Evolutionary conservation across 148 eudicot genomes (phyloP), one percentile per base, ranked within the genome.

Genomic region (Rhododendron williamsianum): DNA sequence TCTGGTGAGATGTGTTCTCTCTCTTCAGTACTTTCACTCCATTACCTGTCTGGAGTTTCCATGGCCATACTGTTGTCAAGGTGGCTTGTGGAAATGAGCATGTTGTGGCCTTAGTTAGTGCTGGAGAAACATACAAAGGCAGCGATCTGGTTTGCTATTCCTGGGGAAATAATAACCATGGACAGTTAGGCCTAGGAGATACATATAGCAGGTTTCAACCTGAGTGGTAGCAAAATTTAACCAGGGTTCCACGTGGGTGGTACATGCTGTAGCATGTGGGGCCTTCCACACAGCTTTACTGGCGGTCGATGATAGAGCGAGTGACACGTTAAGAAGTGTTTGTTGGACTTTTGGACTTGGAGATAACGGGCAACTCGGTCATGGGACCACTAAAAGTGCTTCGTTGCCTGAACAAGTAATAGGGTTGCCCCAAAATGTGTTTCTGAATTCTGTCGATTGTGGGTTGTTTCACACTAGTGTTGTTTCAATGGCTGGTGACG

Each of bases 31-130:
- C 86, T 78, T 83, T 86, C 30, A 81, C 76, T 80, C 98, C 98
- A 33, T 9, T 87, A 48, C 97, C 96, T 3, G 85, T 93, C 27
- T 91, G 91, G 87, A 88, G 88, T 84, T 94, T 96, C 87, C 91
- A 89, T 69, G 98, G 98, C 60, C 98, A 92, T 84, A 90, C 91
- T 7, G 98, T 96, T 83, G 98, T 96, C 80, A 94, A 96, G 76
- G 98, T 96, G 80, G 96, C 98, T 82, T 96, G 98, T 87, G 98
- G 98, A 88, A 94, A 92, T 43, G 98, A 94, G 89, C 98, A 96
- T 82, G 85, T 96, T 79, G 90, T 94, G 54, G 98, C 98, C 80
- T 89, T 96, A 83, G 98, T 93, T 46, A 93, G 88, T 83, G 91
- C 91, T 3, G 94, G 95, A 81, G 93, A 91, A 88, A 90, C 90